Conservation (phyloP, 352 stramenopile species). For the Phytophthora cajani region DNA sequence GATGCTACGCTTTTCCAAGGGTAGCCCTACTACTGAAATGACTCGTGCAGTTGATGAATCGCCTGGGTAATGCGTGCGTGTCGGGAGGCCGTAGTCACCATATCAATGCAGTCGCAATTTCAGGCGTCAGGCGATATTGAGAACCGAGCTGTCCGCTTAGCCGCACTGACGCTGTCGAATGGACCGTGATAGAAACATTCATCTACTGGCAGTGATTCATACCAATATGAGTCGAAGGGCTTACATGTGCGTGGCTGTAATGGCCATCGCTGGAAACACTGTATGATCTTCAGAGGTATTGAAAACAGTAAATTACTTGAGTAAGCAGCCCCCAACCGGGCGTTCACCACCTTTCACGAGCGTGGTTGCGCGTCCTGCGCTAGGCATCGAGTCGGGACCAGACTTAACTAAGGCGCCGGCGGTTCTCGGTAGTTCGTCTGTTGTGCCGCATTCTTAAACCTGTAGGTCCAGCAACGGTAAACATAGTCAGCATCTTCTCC, state of each 20-base stretch:
- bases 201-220: background rate
- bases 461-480: slow-evolving; percentile 14
- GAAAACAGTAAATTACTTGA: background rate
- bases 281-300: background rate
- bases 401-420: background rate
- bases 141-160: background rate
- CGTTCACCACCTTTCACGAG: background rate
- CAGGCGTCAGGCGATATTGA: no score
- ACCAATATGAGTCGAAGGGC: background rate
- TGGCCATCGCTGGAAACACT: background rate
- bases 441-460: slow-evolving; percentile 55
- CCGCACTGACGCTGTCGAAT: background rate
- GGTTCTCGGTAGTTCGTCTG: background rate
- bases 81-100: no score
- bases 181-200: background rate
- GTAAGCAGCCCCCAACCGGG: background rate
- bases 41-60: no score
- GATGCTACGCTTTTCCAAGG: no score
- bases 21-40: no score
- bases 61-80: no score
- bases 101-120: no score
- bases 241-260: background rate
- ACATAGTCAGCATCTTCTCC: background rate
- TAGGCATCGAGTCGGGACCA: background rate
- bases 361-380: no score